Evolutionary conservation across 2,329 filamentous ascomycete genomes (phyloP).

Genomic region (Verticillium dahliae): DNA sequence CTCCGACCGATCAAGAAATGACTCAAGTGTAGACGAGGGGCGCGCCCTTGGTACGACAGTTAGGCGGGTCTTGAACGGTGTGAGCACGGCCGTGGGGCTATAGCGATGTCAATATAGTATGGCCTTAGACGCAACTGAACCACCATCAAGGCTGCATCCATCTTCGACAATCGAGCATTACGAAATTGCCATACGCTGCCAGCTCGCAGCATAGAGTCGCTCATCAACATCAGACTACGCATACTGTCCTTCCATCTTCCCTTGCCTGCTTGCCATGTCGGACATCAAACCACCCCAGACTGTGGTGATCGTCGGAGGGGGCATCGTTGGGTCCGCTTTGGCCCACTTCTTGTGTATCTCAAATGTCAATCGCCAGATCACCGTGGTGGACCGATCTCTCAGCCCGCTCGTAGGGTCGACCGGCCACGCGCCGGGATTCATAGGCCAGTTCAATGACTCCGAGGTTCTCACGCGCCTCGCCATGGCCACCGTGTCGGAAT

Average conservation of each 20-base stretch:
- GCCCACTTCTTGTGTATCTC: conserved; percentile 22
- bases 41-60: background rate
- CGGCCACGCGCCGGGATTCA: conserved; percentile 5
- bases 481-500: conserved; percentile 1
- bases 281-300: conserved; percentile 10
- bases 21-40: background rate
- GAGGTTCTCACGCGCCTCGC: conserved; percentile 4
- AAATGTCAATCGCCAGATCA: background rate
- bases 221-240: too few species aligned
- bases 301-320: conserved; percentile 30
- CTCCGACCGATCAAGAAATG: background rate
- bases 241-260: background rate
- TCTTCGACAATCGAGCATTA: too few species aligned
- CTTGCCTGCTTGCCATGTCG: background rate
- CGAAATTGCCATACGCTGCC: too few species aligned
- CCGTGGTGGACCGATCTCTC: conserved; percentile 3
- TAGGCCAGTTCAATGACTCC: conserved; percentile 6
- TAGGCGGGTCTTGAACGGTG: background rate
- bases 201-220: too few species aligned
- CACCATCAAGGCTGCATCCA: too few species aligned
- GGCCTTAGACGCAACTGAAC: too few species aligned
- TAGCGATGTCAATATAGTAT: too few species aligned
- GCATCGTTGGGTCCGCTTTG: conserved; percentile 27
- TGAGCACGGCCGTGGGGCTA: background rate
- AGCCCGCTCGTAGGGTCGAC: conserved; percentile 3